These are phyloP conservation scores for Gossypium raimondii DNA, from an alignment of 345 rosid species.

Conservation along the genomic window DNA sequence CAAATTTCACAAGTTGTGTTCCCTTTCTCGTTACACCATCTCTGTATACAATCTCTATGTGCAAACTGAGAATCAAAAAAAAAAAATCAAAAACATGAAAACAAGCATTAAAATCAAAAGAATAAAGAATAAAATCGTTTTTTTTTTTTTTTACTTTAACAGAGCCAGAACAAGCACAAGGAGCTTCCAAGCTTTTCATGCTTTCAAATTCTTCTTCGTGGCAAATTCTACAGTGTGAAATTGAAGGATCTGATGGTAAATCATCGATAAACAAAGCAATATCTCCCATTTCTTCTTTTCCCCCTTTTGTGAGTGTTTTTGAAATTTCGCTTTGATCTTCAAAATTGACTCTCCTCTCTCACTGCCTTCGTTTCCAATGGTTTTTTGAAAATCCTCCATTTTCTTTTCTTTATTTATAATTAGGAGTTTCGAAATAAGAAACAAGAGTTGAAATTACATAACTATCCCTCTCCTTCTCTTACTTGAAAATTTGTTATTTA, in stretches of 20 bases:
- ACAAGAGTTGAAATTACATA: conserved; percentile 17
- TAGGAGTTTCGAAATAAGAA: conserved; percentile 21
- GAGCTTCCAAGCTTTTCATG: conserved; percentile 68
- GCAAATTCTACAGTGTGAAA: conserved; percentile 71
- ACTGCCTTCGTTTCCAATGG: not conserved
- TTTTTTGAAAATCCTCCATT: too few species aligned
- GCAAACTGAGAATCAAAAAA: conserved; percentile 45
- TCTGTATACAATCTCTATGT: conserved; percentile 91
- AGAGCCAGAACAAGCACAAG: conserved; percentile 91
- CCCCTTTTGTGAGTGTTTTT: not conserved
- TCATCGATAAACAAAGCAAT: conserved; percentile 47
- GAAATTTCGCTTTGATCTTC: not conserved
- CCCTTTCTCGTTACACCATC: conserved; percentile 97
- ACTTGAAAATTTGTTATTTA: not conserved
- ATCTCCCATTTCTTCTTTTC: conserved; percentile 46
- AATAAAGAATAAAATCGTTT: not conserved
- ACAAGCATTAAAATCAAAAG: not conserved
- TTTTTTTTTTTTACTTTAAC: conserved; percentile 49
- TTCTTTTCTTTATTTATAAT: not conserved
- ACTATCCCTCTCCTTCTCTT: conserved; percentile 19
- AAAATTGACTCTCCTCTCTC: not conserved
- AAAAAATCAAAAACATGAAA: not conserved
- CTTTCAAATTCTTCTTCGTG: conserved; percentile 77
- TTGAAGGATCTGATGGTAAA: conserved; percentile 26
- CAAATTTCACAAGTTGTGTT: conserved; percentile 90